Evolutionary conservation across 768 basidiomycete species (phyloP), one percentile per base, ranked within the genome.

Genomic region (Favolaschia claudopus): DNA sequence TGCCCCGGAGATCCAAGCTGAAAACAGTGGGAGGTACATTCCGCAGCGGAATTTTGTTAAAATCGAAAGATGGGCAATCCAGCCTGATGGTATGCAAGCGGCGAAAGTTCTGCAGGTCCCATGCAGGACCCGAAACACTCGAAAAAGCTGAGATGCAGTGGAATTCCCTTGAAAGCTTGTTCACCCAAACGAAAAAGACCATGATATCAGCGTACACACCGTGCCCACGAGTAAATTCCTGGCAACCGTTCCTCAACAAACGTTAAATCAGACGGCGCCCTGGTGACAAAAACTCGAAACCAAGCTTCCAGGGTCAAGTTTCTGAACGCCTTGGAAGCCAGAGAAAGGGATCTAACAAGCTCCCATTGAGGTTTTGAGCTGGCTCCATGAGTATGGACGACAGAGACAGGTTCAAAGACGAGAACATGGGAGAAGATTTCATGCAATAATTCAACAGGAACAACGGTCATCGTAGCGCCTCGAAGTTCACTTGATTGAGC

Each of bases 401-500:
- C 20, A 12, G 32, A n/a, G n/a, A 27, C 31, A 0, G 58, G 46
- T 24, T 57, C 27, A 14, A 45, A n/a, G 24, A 66, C 51, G 15
- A 74, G 62, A 25, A 72, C 36, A 45, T 61, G 51, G 2, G 51
- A 49, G n/a, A 75, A 58, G 15, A 79, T 74, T 62, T 77, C 73
- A 38, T 64, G 56, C 22, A 76, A 57, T 39, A 79, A 70, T 68
- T 79, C 77, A 24, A 63, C 58, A 42, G 77, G 77, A 37, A 77
- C 40, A 39, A 22, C 38, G 12, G 24, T 8, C 19, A 20, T 20
- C 42, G 45, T 45, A 12, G 17, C 15, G 19, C 51, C 33, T n/a
- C 13, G 19, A 7, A 13, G 7, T 36, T 36, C 14, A 3, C n/a
- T n/a, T n/a, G n/a, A n/a, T n/a, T n/a, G n/a, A n/a, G n/a, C n/a